These are phyloP conservation scores for Cladosporium sp. DNA, from an alignment of 2,329 filamentous ascomycete genomes.

Conservation along the genomic window DNA sequence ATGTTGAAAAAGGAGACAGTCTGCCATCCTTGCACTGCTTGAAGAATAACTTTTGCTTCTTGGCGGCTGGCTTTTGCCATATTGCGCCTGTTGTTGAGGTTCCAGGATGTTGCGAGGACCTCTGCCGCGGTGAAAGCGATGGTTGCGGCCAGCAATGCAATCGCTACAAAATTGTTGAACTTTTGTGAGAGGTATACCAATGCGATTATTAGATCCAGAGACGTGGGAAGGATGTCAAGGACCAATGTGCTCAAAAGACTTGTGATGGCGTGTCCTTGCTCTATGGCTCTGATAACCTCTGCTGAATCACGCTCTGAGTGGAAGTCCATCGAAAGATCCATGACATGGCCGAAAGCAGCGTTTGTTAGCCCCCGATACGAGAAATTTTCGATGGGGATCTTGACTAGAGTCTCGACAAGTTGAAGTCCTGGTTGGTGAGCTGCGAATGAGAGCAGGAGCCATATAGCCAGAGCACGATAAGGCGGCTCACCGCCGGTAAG, in stretches of 20 bases:
- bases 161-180: slow-evolving; percentile 59
- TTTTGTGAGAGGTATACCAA: slow-evolving; percentile 57
- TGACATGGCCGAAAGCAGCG: slow-evolving; percentile 62
- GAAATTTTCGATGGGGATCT: slow-evolving; percentile 51
- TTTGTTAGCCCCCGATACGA: slow-evolving; percentile 56
- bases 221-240: slow-evolving; percentile 58
- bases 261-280: slow-evolving; percentile 58
- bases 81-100: slow-evolving; percentile 24
- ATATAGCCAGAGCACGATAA: slow-evolving; percentile 51
- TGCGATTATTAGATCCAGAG: slow-evolving; percentile 59
- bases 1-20: slow-evolving; percentile 53
- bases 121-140: slow-evolving; percentile 52
- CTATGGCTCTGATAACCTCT: slow-evolving; percentile 61
- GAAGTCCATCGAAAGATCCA: slow-evolving; percentile 67
- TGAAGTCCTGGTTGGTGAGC: slow-evolving; percentile 50
- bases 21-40: slow-evolving; percentile 41
- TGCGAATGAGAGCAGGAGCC: slow-evolving; percentile 47
- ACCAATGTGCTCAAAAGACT: slow-evolving; percentile 56
- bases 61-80: slow-evolving; percentile 38
- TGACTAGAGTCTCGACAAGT: slow-evolving; percentile 49
- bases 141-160: slow-evolving; percentile 45
- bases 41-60: slow-evolving; percentile 41
- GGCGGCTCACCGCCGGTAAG: slow-evolving; percentile 51
- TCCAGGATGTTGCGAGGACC: slow-evolving; percentile 41
- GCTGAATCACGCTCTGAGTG: slow-evolving; percentile 63